Percentiles rank a stretch among this genome's conserved stretches.
Evolutionary conservation across 177 flowering plant genomes (phyloP).

Genomic region (Vitis hybrid): DNA sequence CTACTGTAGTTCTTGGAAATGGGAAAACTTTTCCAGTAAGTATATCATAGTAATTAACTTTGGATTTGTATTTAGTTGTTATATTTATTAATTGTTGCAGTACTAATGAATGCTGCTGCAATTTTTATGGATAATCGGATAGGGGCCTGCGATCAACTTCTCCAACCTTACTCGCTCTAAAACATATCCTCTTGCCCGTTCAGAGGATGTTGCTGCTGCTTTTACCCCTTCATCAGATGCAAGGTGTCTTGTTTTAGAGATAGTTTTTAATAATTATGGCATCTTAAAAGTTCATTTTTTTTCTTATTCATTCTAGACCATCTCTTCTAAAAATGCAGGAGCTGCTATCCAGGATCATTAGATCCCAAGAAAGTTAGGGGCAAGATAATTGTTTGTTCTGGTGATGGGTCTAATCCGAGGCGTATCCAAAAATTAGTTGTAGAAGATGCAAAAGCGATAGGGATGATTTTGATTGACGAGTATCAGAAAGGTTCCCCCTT

Average conservation of each 20-base stretch:
- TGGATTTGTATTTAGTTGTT: neutral
- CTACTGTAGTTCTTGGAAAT: constrained; percentile 64
- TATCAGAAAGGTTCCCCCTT: constrained; percentile 41
- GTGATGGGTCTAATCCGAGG: constrained; percentile 38
- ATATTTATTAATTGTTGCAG: neutral
- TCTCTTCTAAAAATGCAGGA: constrained; percentile 36
- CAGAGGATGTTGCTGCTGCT: constrained; percentile 41
- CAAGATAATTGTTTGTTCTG: constrained; percentile 62
- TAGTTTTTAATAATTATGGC: no score
- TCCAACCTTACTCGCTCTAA: constrained; percentile 51
- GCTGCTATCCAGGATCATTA: constrained; percentile 78
- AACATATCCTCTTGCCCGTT: constrained; percentile 58
- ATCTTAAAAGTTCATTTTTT: neutral
- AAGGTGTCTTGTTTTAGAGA: constrained; percentile 33
- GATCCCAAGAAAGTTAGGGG: constrained; percentile 54
- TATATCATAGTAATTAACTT: neutral
- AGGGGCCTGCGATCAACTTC: constrained; percentile 76
- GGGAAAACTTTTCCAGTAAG: constrained; percentile 46
- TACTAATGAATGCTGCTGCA: no score
- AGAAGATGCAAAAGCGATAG: constrained; percentile 63
- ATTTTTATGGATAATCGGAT: neutral
- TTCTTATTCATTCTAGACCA: neutral
- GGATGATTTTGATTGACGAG: constrained; percentile 57
- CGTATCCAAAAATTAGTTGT: constrained; percentile 58
- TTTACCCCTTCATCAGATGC: constrained; percentile 63